These are phyloP conservation scores for Dentipellis fragilis DNA, from an alignment of 768 basidiomycete genomes.

Conservation along the genomic window DNA sequence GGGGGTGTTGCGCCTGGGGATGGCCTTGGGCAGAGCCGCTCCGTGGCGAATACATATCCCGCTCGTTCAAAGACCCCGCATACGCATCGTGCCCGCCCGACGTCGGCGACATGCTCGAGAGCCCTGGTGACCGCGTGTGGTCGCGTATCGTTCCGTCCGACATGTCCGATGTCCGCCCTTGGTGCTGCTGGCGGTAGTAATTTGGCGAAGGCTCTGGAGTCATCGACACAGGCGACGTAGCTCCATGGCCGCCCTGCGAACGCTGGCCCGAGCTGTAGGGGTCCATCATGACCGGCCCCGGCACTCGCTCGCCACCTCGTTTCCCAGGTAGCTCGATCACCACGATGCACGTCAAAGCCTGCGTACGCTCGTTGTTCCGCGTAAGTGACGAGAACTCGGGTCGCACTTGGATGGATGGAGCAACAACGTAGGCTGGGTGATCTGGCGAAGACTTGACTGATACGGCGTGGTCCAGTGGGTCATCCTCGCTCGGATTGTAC, in stretches of 20 bases:
- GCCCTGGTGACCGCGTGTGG: slow-evolving; percentile 22
- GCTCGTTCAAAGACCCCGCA: slow-evolving; percentile 1
- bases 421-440: slow-evolving; percentile 65
- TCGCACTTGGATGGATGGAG: slow-evolving; percentile 88
- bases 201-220: slow-evolving; percentile 3
- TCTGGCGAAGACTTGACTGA: slow-evolving; percentile 36
- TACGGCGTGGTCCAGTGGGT: slow-evolving; percentile 56
- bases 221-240: not conserved
- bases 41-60: slow-evolving; percentile 1
- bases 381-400: slow-evolving; percentile 83
- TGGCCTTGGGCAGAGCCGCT: not conserved
- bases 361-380: slow-evolving; percentile 56
- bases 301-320: slow-evolving; percentile 27
- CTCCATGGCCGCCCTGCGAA: not conserved
- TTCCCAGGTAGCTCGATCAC: slow-evolving; percentile 86
- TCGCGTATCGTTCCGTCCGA: slow-evolving; percentile 17
- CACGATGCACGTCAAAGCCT: slow-evolving; percentile 89
- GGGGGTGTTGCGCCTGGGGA: not conserved
- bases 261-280: slow-evolving; percentile 21
- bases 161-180: slow-evolving; percentile 13
- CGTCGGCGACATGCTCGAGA: slow-evolving; percentile 9
- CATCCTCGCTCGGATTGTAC: slow-evolving; percentile 74
- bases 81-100: slow-evolving; percentile 6
- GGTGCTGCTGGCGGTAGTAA: not conserved
- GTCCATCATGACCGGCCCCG: slow-evolving; percentile 32